A percentile compares a stretch with the other conserved stretches of the same genome.
Conservation (phyloP, 352 stramenopile species). For the Globisporangium carolinianum region DNA sequence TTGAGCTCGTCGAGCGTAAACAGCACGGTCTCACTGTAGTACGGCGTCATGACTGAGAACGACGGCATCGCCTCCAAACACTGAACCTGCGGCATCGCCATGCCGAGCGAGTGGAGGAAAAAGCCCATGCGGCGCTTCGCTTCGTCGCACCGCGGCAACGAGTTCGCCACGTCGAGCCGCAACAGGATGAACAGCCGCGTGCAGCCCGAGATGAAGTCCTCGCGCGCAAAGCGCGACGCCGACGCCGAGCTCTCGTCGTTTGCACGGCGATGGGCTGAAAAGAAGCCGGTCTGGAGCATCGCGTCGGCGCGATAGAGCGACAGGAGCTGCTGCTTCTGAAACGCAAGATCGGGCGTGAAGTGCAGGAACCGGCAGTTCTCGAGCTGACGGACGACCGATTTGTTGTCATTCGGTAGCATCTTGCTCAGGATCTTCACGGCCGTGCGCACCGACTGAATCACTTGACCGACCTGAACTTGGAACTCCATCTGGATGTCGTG, state of each 20-base stretch:
- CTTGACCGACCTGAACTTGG: constrained; percentile 57
- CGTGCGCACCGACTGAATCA: constrained; percentile 44
- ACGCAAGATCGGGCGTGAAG: constrained; percentile 42
- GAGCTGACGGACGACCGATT: constrained; percentile 35
- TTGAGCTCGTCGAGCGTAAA: constrained; percentile 86
- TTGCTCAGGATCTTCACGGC: constrained; percentile 42
- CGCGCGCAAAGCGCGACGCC: constrained; percentile 32
- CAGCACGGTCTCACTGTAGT: constrained; percentile 84
- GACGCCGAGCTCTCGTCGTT: constrained; percentile 23
- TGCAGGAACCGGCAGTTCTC: constrained; percentile 57
- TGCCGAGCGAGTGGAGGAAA: constrained; percentile 79
- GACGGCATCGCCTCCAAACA: constrained; percentile 81
- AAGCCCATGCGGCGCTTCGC: constrained; percentile 83
- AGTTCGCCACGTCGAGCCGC: constrained; percentile 56
- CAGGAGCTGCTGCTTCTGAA: constrained; percentile 66
- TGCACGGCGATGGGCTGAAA: constrained; percentile 28
- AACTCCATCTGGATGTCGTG: constrained; percentile 55
- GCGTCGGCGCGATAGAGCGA: constrained; percentile 64
- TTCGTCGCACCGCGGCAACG: constrained; percentile 73
- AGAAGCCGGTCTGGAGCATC: constrained; percentile 43
- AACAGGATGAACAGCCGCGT: constrained; percentile 80
- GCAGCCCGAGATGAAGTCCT: constrained; percentile 71
- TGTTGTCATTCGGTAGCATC: constrained; percentile 40
- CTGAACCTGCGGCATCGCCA: constrained; percentile 74
- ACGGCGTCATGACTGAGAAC: constrained; percentile 86